Base-by-base conservation (phyloP, 2,329 filamentous ascomycete species). In the Trichoderma sp. region DNA sequence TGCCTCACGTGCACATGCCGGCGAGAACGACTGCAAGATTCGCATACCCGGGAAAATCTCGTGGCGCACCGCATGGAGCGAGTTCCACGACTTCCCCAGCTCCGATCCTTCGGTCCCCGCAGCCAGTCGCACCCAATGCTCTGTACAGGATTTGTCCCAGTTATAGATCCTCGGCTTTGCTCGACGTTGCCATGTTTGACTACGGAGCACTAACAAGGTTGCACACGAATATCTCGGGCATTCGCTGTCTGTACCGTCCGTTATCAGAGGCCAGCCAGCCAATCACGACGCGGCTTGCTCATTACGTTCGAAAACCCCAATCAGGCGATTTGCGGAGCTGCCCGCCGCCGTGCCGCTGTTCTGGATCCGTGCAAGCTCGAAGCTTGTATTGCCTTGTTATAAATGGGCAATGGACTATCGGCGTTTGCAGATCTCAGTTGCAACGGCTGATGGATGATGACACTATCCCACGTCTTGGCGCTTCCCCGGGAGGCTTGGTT, bases 281-380 rank as follows among this genome's bases (percentile, higher is more conserved):
- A 70, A 70, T 68, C 30, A 59, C 14, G n/a, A 13, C 2, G 5
- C 51, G 13, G 65, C 65, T 70, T 70, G 68, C 65, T 70, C 68
- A 64, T 70, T 70, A 70, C 68, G 68, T 70, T 64, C 28, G 56
- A 43, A 70, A 70, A 68, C 65, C 68, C 64, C 52, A 30, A 70
- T 70, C 18, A 46, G 68, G 68, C 59, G 34, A 68, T 70, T 70
- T 70, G 59, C 59, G 68, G 68, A 59, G 68, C 65, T 24, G 26
- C 14, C 34, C 8, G 32, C 49, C 60, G 34, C 52, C 30, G 46
- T 39, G 28, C 59, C 59, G 59, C 59, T 63, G 30, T 63, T 3
- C 59, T 63, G 46, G 37, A 66, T 66, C 11, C 37, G 52, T 49
- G 32, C 43, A 51, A 51, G 55, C 28, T 30, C 26, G 11, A 54